Conservation (phyloP, 306 rosid genomes). For the Cyamopsis tetragonoloba region DNA sequence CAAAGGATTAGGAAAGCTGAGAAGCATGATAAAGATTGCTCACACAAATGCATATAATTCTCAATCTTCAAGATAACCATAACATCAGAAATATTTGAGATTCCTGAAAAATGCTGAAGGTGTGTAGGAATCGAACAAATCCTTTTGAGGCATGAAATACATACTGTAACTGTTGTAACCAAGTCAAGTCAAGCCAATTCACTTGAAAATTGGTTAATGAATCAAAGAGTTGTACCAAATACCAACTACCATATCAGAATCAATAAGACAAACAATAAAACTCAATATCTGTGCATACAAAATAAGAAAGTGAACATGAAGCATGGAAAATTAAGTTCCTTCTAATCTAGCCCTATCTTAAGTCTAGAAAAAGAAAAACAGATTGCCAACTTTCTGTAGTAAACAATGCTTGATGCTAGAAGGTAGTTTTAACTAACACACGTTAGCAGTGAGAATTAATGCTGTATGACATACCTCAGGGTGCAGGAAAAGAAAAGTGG, state of each 20-base stretch:
- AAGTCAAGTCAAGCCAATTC: not conserved
- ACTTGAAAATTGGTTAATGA: not conserved
- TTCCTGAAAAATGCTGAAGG: conserved; percentile 13
- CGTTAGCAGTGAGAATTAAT: not conserved
- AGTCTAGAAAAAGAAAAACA: not conserved
- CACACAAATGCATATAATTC: not conserved
- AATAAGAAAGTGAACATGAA: not conserved
- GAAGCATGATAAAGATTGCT: not conserved
- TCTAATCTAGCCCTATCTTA: too few relatives aligned
- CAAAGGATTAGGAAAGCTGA: not conserved
- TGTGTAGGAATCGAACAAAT: not conserved
- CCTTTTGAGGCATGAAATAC: not conserved
- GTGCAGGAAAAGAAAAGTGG: not conserved
- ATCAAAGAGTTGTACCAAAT: not conserved
- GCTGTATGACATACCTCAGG: not conserved
- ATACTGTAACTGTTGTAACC: not conserved
- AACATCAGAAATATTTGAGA: not conserved
- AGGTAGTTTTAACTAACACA: not conserved
- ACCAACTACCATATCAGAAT: not conserved
- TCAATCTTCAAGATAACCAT: not conserved
- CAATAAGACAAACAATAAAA: conserved; percentile 2
- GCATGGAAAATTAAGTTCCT: not conserved
- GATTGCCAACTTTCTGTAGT: not conserved
- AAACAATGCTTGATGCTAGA: not conserved
- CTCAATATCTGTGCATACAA: not conserved